phyloP scores from a whole-genome alignment of 345 rosid genomes.

The Populus davidiana region DNA sequence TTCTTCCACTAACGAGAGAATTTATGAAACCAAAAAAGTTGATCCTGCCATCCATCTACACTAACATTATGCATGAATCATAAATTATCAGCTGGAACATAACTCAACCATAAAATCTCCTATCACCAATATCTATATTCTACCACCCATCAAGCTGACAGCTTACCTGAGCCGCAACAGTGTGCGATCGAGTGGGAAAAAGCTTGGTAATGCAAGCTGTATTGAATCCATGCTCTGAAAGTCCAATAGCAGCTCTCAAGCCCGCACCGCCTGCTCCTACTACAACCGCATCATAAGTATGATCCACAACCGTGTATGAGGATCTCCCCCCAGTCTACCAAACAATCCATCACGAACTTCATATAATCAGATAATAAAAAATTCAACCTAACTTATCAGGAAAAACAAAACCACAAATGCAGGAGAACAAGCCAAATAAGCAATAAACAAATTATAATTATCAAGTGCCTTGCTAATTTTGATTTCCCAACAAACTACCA shows the following conservation, averaged over 20 bases:
- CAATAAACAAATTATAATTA: background rate
- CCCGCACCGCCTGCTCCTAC: constrained; percentile 99
- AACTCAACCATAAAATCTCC: background rate
- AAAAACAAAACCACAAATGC: background rate
- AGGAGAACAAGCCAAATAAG: background rate
- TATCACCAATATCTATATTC: background rate
- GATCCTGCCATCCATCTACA: background rate
- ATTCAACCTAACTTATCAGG: background rate
- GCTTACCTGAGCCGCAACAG: constrained; percentile 95
- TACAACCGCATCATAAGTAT: constrained; percentile 89
- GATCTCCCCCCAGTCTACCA: constrained; percentile 43
- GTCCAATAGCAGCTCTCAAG: constrained; percentile 91
- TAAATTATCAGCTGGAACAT: background rate
- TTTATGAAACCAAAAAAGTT: background rate
- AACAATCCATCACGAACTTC: constrained; percentile 14
- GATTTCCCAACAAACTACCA: background rate
- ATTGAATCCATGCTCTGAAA: constrained; percentile 98
- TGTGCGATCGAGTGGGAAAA: constrained; percentile 93
- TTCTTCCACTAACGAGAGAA: background rate
- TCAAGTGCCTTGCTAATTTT: background rate
- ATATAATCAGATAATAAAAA: background rate
- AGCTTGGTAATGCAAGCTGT: constrained; percentile 99
- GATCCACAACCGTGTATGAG: constrained; percentile 88
- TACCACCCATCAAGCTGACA: background rate
- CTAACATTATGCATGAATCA: background rate